These are phyloP conservation scores for Mycogone perniciosa DNA, from an alignment of 2,329 filamentous ascomycete genomes.

Conservation along the genomic window DNA sequence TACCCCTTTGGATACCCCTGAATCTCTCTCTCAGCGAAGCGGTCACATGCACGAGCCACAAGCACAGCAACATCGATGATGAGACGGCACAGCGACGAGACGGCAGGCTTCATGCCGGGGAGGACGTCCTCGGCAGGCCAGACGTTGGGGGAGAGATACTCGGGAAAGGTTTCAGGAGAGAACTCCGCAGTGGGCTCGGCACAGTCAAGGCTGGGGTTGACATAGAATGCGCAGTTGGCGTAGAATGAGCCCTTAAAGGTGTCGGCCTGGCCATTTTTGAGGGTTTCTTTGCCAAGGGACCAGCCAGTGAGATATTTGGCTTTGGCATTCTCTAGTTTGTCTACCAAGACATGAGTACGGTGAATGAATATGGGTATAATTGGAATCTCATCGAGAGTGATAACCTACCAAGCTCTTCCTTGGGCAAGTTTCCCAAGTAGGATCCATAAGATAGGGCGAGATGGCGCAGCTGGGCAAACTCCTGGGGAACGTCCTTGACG, in stretches of 20 bases:
- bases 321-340: slow-evolving; percentile 51
- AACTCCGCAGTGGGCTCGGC: slow-evolving; percentile 55
- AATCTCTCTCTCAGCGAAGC: slow-evolving; percentile 74
- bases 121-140: slow-evolving; percentile 69
- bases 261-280: slow-evolving; percentile 71
- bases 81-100: slow-evolving; percentile 70
- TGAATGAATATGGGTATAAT: neutral
- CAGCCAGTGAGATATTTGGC: slow-evolving; percentile 66
- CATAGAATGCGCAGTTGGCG: slow-evolving; percentile 74
- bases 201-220: slow-evolving; percentile 55
- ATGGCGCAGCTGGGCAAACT: slow-evolving; percentile 66
- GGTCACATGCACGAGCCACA: slow-evolving; percentile 85
- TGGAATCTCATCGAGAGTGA: neutral
- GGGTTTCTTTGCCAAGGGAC: slow-evolving; percentile 76
- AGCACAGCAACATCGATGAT: slow-evolving; percentile 87
- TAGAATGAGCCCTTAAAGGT: slow-evolving; percentile 80
- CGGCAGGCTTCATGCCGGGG: slow-evolving; percentile 66
- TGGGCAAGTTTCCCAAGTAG: slow-evolving; percentile 76
- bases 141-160: slow-evolving; percentile 84
- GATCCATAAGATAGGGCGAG: slow-evolving; percentile 79
- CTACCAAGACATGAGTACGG: slow-evolving; percentile 24
- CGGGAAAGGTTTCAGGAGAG: slow-evolving; percentile 61
- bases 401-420: slow-evolving; percentile 59
- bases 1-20: slow-evolving; percentile 70
- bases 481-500: slow-evolving; percentile 74